Percentiles rank a stretch among this genome's conserved stretches.
Evolutionary conservation across 1,284 basidiomycete genomes (phyloP).

Genomic region (Clitocybe nebularis): DNA sequence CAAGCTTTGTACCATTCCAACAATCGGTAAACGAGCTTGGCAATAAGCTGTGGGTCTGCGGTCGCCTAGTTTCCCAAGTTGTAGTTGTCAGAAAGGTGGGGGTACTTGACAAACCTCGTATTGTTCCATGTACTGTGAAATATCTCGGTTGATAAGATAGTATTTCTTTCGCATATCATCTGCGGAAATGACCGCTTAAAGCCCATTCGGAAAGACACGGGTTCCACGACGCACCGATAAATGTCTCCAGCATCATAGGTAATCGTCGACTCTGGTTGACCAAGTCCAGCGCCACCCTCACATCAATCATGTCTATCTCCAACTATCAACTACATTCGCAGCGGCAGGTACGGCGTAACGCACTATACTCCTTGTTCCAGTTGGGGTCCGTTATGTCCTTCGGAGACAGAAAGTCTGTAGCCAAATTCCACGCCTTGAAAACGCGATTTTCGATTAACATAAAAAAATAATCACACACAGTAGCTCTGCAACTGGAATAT

Average conservation of each 20-base stretch:
- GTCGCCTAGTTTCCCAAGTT: conserved; percentile 45
- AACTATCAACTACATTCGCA: conserved; percentile 10
- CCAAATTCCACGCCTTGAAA: conserved; percentile 63
- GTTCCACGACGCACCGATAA: conserved; percentile 46
- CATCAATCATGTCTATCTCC: conserved; percentile 42
- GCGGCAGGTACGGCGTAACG: conserved; percentile 13
- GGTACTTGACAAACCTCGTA: conserved; percentile 64
- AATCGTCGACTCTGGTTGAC: conserved; percentile 55
- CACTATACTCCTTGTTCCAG: conserved; percentile 17
- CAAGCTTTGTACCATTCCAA: conserved; percentile 67
- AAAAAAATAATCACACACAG: conserved; percentile 1
- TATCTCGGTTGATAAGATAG: conserved; percentile 55
- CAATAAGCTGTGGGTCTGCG: conserved; percentile 44
- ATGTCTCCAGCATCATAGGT: conserved; percentile 60
- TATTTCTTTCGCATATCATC: conserved; percentile 63
- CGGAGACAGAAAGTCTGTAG: conserved; percentile 55
- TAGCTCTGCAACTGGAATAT: conserved; percentile 14
- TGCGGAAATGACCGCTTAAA: conserved; percentile 24
- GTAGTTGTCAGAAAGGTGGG: too few relatives aligned
- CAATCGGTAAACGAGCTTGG: conserved; percentile 49
- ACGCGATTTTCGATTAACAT: too few relatives aligned
- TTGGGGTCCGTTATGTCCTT: conserved; percentile 38
- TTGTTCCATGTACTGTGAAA: conserved; percentile 50
- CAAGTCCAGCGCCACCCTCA: conserved; percentile 50
- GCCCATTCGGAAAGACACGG: background rate